Percentiles rank a stretch among this genome's conserved stretches.
Conservation (phyloP, 805 yeast species). For the Sungouiozyma ichnusensis region DNA sequence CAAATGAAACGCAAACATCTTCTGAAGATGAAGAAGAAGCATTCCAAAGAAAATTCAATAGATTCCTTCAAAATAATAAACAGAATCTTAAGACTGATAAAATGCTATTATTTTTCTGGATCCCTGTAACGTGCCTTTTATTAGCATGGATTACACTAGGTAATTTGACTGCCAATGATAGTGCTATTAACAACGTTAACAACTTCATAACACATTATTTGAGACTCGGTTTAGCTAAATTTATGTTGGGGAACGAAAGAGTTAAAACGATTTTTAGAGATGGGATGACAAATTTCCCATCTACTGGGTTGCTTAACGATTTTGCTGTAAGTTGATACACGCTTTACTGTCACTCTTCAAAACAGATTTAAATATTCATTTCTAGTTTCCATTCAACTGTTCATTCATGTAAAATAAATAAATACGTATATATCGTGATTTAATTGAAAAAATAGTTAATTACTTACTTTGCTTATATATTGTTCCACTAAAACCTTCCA, state of each 20-base stretch:
- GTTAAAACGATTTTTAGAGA: conserved; percentile 35
- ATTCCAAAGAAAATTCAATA: conserved; percentile 28
- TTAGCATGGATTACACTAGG: conserved; percentile 36
- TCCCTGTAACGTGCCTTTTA: conserved; percentile 59
- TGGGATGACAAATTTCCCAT: conserved; percentile 22
- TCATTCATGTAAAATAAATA: no score
- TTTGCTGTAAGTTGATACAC: conserved; percentile 5
- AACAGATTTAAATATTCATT: no score
- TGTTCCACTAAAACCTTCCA: no score
- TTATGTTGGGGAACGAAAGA: conserved; percentile 44
- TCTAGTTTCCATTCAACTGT: not conserved
- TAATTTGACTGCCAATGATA: conserved; percentile 29
- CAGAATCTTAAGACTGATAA: conserved; percentile 55
- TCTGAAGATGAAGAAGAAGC: conserved; percentile 28
- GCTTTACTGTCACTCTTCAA: not conserved
- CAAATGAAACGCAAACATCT: conserved; percentile 18
- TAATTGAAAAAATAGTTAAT: no score
- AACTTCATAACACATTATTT: conserved; percentile 31
- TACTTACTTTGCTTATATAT: no score
- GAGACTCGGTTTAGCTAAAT: conserved; percentile 36
- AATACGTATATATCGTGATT: no score
- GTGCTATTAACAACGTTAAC: conserved; percentile 20
- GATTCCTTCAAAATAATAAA: conserved; percentile 35
- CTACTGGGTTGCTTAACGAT: conserved; percentile 11
- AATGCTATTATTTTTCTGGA: conserved; percentile 84